Evolutionary conservation across 768 basidiomycete genomes (phyloP), one percentile per base, ranked within the genome.

Genomic region (Podaxis sp.): DNA sequence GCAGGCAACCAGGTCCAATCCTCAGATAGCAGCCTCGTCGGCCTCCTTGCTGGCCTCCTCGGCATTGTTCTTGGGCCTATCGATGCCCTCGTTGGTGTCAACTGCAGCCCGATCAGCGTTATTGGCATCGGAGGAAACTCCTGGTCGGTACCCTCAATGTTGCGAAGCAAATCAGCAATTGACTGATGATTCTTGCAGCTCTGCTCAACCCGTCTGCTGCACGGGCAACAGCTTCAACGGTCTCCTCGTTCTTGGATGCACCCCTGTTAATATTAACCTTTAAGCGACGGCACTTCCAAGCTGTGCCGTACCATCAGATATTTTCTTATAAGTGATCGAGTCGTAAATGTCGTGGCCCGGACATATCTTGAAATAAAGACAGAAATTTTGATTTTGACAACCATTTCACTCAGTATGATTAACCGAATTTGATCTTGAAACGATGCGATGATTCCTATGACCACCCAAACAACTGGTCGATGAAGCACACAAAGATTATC

Each of bases 151-250:
- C 5, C 38, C 6, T 53, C 22, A 22, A 39, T 57, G 13, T 44
- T 9, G 4, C 1, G 15, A 5, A 28, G 28, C 5, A n/a, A 57
- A 36, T 28, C 36, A 42, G 15, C 9, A 19, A 24, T 33, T 64
- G n/a, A 53, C 15, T 26, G n/a, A 44, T 13, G 1, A 11, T 8
- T 61, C 39, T 44, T 52, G 11, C 60, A 67, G 71, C 68, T 46
- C 62, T 48, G 65, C 66, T 15, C 71, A 75, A 52, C 68, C 72
- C 28, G 73, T 73, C 48, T 75, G 74, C 68, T 76, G 73, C 73
- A 67, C 68, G 26, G 61, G 65, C 39, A 72, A 73, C 60, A 63
- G 48, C 61, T 74, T 73, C 67, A 68, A 68, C 52, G 75, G 73
- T 19, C 55, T 76, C 64, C 59, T 75, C 54, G 66, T 67, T 26